Evolutionary conservation across 2,329 filamentous ascomycete species (phyloP).

Genomic region (Parastagonospora nodorum): DNA sequence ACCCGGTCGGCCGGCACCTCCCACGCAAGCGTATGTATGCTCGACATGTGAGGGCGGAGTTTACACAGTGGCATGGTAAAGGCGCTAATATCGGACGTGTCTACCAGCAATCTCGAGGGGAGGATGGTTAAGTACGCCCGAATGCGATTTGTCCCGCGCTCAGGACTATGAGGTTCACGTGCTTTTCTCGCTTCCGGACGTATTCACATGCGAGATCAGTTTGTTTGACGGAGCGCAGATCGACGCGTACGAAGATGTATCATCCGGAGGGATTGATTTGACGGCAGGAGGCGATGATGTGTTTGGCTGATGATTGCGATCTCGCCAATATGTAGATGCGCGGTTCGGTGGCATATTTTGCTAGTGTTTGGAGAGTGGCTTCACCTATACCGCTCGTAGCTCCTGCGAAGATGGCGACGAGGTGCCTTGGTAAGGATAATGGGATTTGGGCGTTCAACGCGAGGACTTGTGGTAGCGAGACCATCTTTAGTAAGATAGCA

Average conservation of each 20-base stretch:
- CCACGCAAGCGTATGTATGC: slow-evolving; percentile 30
- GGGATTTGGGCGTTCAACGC: slow-evolving; percentile 24
- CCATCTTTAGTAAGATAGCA: slow-evolving; percentile 16
- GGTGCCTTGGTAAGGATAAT: slow-evolving; percentile 20
- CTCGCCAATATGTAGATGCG: slow-evolving; percentile 52
- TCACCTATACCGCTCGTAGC: slow-evolving; percentile 53
- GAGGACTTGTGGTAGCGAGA: slow-evolving; percentile 23
- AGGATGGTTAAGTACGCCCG: background rate
- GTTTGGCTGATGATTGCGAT: slow-evolving; percentile 41
- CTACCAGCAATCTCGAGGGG: background rate
- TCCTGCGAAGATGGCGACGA: slow-evolving; percentile 44
- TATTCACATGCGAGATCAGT: slow-evolving; percentile 52
- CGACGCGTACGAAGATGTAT: slow-evolving; percentile 48
- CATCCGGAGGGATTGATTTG: slow-evolving; percentile 44
- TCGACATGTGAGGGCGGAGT: slow-evolving; percentile 22
- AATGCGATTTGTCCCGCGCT: slow-evolving; percentile 48
- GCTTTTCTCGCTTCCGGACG: slow-evolving; percentile 55
- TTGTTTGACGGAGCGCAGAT: slow-evolving; percentile 46
- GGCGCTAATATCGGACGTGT: slow-evolving; percentile 21
- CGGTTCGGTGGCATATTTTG: slow-evolving; percentile 44
- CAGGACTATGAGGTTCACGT: slow-evolving; percentile 61
- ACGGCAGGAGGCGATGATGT: slow-evolving; percentile 43
- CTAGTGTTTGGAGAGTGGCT: slow-evolving; percentile 48
- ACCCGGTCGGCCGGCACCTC: slow-evolving; percentile 22
- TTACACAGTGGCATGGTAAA: slow-evolving; percentile 23